phyloP scores from a whole-genome alignment of 441 rosid species.

The Melastoma candidum region DNA sequence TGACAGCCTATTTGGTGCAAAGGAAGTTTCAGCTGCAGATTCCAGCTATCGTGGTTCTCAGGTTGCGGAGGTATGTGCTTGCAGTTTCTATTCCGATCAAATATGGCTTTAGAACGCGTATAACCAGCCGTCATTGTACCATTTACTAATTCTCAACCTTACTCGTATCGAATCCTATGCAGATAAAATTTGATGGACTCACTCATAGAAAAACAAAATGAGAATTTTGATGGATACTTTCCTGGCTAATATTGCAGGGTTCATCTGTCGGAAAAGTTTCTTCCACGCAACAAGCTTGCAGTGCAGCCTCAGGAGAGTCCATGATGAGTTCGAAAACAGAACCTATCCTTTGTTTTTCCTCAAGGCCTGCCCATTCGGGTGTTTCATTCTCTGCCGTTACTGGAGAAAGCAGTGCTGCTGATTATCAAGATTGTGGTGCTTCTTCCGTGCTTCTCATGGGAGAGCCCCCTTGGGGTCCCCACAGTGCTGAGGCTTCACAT shows the following conservation, averaged over 20 bases:
- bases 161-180: too few species aligned
- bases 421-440: slow-evolving; percentile 92
- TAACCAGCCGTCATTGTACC: too few species aligned
- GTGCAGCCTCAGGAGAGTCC: slow-evolving; percentile 74
- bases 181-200: too few species aligned
- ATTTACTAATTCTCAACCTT: too few species aligned
- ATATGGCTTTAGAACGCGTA: too few species aligned
- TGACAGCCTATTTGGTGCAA: slow-evolving; percentile 63
- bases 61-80: slow-evolving; percentile 43
- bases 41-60: slow-evolving; percentile 46
- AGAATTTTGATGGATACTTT: not conserved
- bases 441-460: slow-evolving; percentile 70
- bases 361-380: slow-evolving; percentile 50
- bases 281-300: slow-evolving; percentile 55
- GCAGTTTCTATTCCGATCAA: not conserved
- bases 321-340: slow-evolving; percentile 80
- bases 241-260: slow-evolving; percentile 27
- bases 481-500: slow-evolving; percentile 45
- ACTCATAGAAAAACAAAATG: too few species aligned
- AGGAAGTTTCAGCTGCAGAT: slow-evolving; percentile 51
- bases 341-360: slow-evolving; percentile 54
- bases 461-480: slow-evolving; percentile 90
- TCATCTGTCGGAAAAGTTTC: slow-evolving; percentile 44
- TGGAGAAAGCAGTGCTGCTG: slow-evolving; percentile 72
- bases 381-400: slow-evolving; percentile 90